phyloP scores from a whole-genome alignment of 768 basidiomycete species.

The Tricholoma terreum region DNA sequence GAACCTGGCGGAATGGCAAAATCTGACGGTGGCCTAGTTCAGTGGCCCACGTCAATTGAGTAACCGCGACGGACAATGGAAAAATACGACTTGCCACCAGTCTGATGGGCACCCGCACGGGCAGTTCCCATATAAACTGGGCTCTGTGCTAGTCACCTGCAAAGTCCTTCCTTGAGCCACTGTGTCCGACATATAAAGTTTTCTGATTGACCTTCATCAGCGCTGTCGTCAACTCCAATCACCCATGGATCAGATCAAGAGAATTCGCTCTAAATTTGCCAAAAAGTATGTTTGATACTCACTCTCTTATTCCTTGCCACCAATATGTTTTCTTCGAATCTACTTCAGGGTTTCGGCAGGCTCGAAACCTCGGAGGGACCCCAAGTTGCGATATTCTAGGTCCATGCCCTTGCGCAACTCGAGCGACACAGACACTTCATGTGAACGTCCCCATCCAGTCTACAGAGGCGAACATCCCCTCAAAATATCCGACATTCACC shows the following conservation, averaged over 20 bases:
- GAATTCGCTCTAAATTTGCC: slow-evolving; percentile 12
- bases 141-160: not conserved
- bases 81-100: not conserved
- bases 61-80: not conserved
- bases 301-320: not conserved
- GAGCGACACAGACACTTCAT: slow-evolving; percentile 16
- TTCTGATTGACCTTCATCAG: not conserved
- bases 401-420: slow-evolving; percentile 23
- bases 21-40: not conserved
- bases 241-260: slow-evolving; percentile 16
- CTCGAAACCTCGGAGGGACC: slow-evolving; percentile 6
- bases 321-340: not conserved
- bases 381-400: slow-evolving; percentile 14
- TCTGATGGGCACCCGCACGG: not conserved
- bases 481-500: slow-evolving; percentile 10
- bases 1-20: not conserved
- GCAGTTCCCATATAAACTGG: not conserved
- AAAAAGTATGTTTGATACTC: slow-evolving; percentile 9
- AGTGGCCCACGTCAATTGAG: not conserved
- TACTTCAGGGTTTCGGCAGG: slow-evolving; percentile 3
- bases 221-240: not conserved
- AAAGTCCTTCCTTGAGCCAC: not conserved
- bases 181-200: not conserved
- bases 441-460: slow-evolving; percentile 4
- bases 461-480: slow-evolving; percentile 12